Conservation (phyloP, 2,329 filamentous ascomycete genomes). For the Ophiostoma sp. region DNA sequence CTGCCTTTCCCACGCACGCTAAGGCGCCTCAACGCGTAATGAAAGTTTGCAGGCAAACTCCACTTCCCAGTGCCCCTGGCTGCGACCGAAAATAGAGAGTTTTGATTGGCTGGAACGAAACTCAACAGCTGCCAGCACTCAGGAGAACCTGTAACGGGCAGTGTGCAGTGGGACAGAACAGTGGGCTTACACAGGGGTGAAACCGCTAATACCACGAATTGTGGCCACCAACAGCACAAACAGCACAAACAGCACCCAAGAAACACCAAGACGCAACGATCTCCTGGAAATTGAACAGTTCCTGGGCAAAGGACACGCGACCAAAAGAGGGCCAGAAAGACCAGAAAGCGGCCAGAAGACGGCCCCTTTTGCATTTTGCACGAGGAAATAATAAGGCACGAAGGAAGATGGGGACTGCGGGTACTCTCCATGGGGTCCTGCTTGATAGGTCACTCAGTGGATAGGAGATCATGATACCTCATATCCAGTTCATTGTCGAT, state of each 20-base stretch:
- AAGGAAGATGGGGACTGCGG: neutral
- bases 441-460: neutral
- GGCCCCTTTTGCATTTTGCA: neutral
- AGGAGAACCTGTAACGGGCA: neutral
- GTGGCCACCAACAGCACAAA: neutral
- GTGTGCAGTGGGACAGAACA: neutral
- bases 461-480: neutral
- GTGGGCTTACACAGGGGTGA: slow-evolving; percentile 1
- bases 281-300: neutral
- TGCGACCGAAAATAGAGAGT: neutral
- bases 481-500: too few relatives aligned
- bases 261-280: neutral
- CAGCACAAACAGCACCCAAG: neutral
- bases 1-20: neutral
- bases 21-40: slow-evolving; percentile 9
- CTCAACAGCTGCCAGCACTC: neutral
- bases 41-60: slow-evolving; percentile 3
- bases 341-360: neutral
- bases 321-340: neutral
- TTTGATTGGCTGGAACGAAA: neutral
- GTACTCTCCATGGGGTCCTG: neutral
- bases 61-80: neutral
- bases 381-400: neutral
- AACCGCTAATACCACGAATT: neutral
- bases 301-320: slow-evolving; percentile 4